These are phyloP conservation scores for Syzygium syzygioides DNA, from an alignment of 441 rosid species.

Conservation along the genomic window DNA sequence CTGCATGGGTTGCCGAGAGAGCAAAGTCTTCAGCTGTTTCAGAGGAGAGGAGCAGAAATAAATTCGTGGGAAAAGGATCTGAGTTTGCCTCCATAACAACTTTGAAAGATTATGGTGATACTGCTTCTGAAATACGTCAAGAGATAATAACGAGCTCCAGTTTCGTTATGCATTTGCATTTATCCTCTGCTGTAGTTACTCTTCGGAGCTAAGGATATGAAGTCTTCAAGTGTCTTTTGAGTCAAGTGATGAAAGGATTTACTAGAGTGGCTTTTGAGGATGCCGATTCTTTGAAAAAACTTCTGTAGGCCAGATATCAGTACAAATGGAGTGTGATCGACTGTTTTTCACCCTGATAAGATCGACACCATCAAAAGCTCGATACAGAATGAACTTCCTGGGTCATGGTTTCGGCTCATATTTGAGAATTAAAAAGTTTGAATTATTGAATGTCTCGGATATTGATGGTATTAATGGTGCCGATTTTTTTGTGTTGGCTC, in stretches of 20 bases:
- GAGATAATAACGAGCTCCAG: conserved; percentile 66
- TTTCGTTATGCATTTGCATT: conserved; percentile 46
- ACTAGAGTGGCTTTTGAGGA: conserved; percentile 24
- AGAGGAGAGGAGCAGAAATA: conserved; percentile 45
- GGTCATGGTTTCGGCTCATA: conserved; percentile 71
- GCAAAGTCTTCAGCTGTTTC: conserved; percentile 67
- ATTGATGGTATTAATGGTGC: conserved; percentile 64
- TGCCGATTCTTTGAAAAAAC: conserved; percentile 17
- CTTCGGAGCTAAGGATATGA: conserved; percentile 49
- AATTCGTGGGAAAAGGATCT: conserved; percentile 41
- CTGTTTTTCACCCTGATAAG: conserved; percentile 54
- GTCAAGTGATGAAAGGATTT: conserved; percentile 42
- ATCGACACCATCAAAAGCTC: conserved; percentile 41
- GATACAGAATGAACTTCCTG: conserved; percentile 78
- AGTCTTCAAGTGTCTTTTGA: conserved; percentile 34
- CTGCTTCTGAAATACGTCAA: conserved; percentile 40
- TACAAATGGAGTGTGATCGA: conserved; percentile 72
- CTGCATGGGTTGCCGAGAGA: conserved; percentile 68
- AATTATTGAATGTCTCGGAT: conserved; percentile 60
- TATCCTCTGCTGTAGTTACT: conserved; percentile 42
- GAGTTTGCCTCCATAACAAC: conserved; percentile 69
- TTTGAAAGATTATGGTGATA: conserved; percentile 49
- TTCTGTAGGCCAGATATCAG: conserved; percentile 46
- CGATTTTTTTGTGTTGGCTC: conserved; percentile 70
- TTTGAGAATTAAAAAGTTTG: conserved; percentile 53